Evolutionary conservation across 805 yeast genomes (phyloP), one percentile per base, ranked within the genome.

Genomic region (Komagataella mondaviorum): DNA sequence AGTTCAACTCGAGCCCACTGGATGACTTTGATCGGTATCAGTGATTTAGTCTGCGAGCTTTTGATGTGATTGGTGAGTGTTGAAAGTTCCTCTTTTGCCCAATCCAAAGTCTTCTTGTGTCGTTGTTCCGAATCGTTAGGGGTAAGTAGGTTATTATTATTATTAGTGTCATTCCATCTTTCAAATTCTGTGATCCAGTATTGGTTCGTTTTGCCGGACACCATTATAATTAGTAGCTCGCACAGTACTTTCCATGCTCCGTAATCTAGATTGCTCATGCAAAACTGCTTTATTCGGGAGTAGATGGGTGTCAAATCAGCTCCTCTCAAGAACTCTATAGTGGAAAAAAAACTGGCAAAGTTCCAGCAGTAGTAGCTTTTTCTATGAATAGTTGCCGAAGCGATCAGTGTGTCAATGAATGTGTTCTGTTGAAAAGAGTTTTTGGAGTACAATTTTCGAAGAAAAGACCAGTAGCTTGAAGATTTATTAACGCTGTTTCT

Each of bases 281-380:
- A 53, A 48, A 56, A 54, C 7, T 30, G 17, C 51, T 51, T 49
- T 6, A 52, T 17, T 6, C 16, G 23, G 6, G 24, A 30, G 49
- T 49, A 47, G n/a, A 47, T 24, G 39, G 16, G 16, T 24, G 23
- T n/a, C 52, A 23, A 36, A 45, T 43, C 23, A 49, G 45, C 8
- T 30, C 39, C 48, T 22, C 16, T 50, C 47, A 12, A 43, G 43
- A 50, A 52, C 51, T 12, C 48, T 16, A 22, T 30, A 17, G 44
- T 30, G 24, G 59, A 48, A 17, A 64, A 50, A 61, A 66, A 61
- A 24, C 72, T 60, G 4, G 72, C 62, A 52, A 68, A 63, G n/a
- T 62, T 57, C 69, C 75, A 68, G 0, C 80, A 77, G 51, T 76
- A 76, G 56, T 77, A 77, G 57, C 75, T 77, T 46, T 67, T 57